These are phyloP conservation scores for Prototheca cutis DNA, from an alignment of 163 green algal species.

Conservation along the genomic window DNA sequence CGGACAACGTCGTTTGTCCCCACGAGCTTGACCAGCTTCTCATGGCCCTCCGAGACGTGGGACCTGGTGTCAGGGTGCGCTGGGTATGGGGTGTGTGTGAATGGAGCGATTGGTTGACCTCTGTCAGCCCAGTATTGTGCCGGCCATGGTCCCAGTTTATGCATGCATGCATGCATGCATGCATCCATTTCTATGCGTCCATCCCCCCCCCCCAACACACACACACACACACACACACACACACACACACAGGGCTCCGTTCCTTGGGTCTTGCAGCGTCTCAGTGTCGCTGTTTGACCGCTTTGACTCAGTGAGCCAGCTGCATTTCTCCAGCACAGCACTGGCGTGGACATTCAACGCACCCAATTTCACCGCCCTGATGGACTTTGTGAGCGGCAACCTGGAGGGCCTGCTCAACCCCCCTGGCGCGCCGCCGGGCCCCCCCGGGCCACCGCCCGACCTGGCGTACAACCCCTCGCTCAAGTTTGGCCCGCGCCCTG, in stretches of 20 bases:
- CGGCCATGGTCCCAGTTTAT: too few species aligned
- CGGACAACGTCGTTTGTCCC: conserved; percentile 22
- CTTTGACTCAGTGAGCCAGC: conserved; percentile 1
- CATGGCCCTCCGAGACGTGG: conserved; percentile 21
- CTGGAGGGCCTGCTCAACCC: conserved; percentile 15
- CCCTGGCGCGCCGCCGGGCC: not conserved
- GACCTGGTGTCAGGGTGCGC: conserved; percentile 22
- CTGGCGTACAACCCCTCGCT: conserved; percentile 26
- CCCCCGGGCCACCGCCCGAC: not conserved
- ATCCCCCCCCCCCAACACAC: too few species aligned
- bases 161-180: too few species aligned
- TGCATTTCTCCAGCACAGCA: conserved; percentile 22
- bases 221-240: too few species aligned
- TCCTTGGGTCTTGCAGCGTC: conserved; percentile 28
- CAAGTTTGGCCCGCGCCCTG: conserved; percentile 34
- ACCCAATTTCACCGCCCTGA: conserved; percentile 24
- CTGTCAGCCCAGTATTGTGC: too few species aligned
- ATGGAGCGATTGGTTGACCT: too few species aligned
- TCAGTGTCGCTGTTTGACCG: conserved; percentile 25
- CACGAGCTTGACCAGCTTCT: conserved; percentile 17
- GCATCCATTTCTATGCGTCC: too few species aligned
- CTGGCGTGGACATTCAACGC: conserved; percentile 13
- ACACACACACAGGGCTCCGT: too few species aligned
- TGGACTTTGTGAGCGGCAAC: conserved; percentile 30
- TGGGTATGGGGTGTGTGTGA: too few species aligned